Evolutionary conservation across 805 yeast species (phyloP).

Genomic region (Pichia gijzeniarum): DNA sequence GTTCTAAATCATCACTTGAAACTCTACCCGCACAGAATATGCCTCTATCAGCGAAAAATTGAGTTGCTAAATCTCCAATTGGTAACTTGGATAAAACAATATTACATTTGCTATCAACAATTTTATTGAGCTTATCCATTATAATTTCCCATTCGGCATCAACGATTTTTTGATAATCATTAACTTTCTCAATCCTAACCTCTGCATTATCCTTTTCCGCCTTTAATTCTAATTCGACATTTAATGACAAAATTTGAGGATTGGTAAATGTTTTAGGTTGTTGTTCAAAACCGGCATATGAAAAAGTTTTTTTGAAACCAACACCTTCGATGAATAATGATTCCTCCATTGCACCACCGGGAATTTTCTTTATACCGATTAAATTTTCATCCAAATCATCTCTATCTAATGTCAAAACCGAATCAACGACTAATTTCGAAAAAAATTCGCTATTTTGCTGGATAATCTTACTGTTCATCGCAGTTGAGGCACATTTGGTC

Average conservation of each 20-base stretch:
- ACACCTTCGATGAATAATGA: slow-evolving; percentile 87
- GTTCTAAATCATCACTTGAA: slow-evolving; percentile 78
- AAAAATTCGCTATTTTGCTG: slow-evolving; percentile 82
- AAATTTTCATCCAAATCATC: slow-evolving; percentile 79
- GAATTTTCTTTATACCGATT: slow-evolving; percentile 90
- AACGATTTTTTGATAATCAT: slow-evolving; percentile 90
- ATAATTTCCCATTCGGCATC: slow-evolving; percentile 99
- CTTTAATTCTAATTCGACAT: slow-evolving; percentile 91
- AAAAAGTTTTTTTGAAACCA: slow-evolving; percentile 94
- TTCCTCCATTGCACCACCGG: slow-evolving; percentile 97
- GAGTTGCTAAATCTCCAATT: slow-evolving; percentile 98
- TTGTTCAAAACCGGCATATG: slow-evolving; percentile 98
- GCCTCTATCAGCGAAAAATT: slow-evolving; percentile 92
- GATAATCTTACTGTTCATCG: slow-evolving; percentile 93
- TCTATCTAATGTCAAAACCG: slow-evolving; percentile 82
- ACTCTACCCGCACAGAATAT: slow-evolving; percentile 98
- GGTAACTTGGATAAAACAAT: slow-evolving; percentile 92
- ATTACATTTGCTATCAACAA: slow-evolving; percentile 80
- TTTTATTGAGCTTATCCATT: slow-evolving; percentile 74
- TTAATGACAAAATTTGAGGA: slow-evolving; percentile 79
- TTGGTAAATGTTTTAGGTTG: slow-evolving; percentile 81
- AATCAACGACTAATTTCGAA: slow-evolving; percentile 95
- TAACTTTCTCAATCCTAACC: slow-evolving; percentile 89
- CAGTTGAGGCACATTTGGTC: slow-evolving; percentile 92
- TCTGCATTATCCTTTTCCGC: slow-evolving; percentile 99